These are phyloP conservation scores for Ensete ventricosum DNA, from an alignment of 176 grass and related monocot species.

Conservation along the genomic window DNA sequence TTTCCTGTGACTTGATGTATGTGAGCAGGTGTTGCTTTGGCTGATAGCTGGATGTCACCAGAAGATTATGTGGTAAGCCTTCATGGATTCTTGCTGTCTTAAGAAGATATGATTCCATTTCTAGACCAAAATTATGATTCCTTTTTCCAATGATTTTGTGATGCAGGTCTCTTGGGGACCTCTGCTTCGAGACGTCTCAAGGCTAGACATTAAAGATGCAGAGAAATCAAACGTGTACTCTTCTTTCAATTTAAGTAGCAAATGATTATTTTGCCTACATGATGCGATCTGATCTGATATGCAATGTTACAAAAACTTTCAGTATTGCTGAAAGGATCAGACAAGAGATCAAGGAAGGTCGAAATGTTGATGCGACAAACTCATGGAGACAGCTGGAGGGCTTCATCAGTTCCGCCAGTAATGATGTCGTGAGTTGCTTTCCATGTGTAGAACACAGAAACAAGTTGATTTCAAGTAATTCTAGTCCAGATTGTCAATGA, in stretches of 20 bases:
- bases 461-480: background rate
- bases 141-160: no score
- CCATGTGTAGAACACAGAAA: no score
- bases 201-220: constrained; percentile 45
- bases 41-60: constrained; percentile 76
- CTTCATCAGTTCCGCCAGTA: constrained; percentile 35
- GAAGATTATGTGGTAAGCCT: constrained; percentile 59
- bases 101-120: no score
- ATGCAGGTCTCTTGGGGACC: constrained; percentile 51
- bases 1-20: background rate
- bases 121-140: no score
- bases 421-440: constrained; percentile 40
- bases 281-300: no score
- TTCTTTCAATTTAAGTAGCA: background rate
- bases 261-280: no score
- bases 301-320: background rate
- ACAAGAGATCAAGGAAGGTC: constrained; percentile 30
- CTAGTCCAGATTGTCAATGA: constrained; percentile 29
- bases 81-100: background rate
- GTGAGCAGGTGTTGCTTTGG: constrained; percentile 46
- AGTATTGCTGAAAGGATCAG: constrained; percentile 50
- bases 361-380: constrained; percentile 16
- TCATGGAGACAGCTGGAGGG: constrained; percentile 33
- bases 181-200: constrained; percentile 50
- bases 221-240: constrained; percentile 40